Base-by-base conservation (phyloP, 768 basidiomycete species). In the Cytidiella melzeri region DNA sequence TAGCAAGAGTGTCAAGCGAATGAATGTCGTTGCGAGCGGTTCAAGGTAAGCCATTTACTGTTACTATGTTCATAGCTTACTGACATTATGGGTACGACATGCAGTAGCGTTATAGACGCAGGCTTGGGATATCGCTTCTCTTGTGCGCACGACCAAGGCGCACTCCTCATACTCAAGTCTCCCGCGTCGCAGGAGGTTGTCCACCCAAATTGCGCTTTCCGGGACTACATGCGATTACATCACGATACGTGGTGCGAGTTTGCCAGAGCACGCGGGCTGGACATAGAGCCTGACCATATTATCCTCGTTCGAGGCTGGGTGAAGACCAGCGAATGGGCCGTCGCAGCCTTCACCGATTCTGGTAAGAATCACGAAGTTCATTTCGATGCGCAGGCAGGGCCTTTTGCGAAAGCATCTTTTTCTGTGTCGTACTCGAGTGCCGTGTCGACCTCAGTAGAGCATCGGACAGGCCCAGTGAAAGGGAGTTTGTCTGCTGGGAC, bases 271-370 rank as follows among this genome's bases (percentile, higher is more conserved):
- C 28, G 43, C 34, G 55, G 51, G 1, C 49, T 53, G 21, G 45
- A 40, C 1, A 19, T 50, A 1, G 28, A 42, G 23, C 41, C 36
- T 9, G 45, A 56, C 23, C 45, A 56, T 18, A 15, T 57, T 28
- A 25, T 23, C 28, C 53, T 57, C 41, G 53, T 57, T 11, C 47
- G 47, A 34, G 56, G 56, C 20, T 48, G 40, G 19, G 49, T 51
- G 7, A 54, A 57, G 47, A 52, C 56, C 23, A 40, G 25, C 21
- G 27, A 36, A 5, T 57, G 55, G 55, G 48, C 44, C 6, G 48
- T 53, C 5, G 46, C 49, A 4, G 55, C 52, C n/a, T 51, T 53
- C 38, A 30, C 15, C 11, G 28, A 30, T 5, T 13, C 20, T 5
- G 20, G 40, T 40, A 24, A 19, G 4, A 12, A 19, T 12, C 39